Evolutionary conservation across 495 filamentous ascomycete genomes (phyloP).

Genomic region (Podospora bellae-mahoneyi): DNA sequence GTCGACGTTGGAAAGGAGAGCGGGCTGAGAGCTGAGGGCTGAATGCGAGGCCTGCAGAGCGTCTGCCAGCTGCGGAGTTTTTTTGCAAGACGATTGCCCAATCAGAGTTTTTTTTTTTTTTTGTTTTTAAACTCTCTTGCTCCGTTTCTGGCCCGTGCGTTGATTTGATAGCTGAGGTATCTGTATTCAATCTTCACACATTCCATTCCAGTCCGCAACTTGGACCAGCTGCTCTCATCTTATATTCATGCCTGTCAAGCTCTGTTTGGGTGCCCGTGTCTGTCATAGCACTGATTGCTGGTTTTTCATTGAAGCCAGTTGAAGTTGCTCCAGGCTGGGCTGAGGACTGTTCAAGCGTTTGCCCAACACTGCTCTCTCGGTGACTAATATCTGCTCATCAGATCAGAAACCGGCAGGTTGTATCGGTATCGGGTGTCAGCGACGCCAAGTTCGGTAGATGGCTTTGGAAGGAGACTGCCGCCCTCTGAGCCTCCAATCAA

Average conservation of each 20-base stretch:
- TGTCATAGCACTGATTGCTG: slow-evolving; percentile 4
- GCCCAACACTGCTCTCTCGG: neutral
- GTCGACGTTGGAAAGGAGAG: slow-evolving; percentile 14
- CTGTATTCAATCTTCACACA: neutral
- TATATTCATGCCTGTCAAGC: neutral
- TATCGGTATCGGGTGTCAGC: slow-evolving; percentile 10
- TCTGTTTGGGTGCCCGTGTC: neutral
- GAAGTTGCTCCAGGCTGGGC: neutral
- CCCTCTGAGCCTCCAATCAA: neutral
- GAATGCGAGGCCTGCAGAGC: slow-evolving; percentile 6
- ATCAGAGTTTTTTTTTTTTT: neutral
- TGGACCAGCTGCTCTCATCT: neutral
- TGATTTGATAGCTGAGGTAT: neutral
- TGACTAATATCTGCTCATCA: neutral
- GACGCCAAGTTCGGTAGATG: slow-evolving; percentile 4
- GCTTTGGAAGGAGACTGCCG: neutral
- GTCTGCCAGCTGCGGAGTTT: slow-evolving; percentile 17
- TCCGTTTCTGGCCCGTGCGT: neutral
- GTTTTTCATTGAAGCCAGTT: neutral
- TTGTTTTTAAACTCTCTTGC: neutral
- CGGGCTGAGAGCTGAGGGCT: slow-evolving; percentile 9
- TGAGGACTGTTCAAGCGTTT: neutral
- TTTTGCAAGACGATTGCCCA: slow-evolving; percentile 7
- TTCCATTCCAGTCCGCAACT: neutral
- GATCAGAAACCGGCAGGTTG: slow-evolving; percentile 13